phyloP scores from a whole-genome alignment of 495 filamentous ascomycete genomes.

The Podospora appendiculata region DNA sequence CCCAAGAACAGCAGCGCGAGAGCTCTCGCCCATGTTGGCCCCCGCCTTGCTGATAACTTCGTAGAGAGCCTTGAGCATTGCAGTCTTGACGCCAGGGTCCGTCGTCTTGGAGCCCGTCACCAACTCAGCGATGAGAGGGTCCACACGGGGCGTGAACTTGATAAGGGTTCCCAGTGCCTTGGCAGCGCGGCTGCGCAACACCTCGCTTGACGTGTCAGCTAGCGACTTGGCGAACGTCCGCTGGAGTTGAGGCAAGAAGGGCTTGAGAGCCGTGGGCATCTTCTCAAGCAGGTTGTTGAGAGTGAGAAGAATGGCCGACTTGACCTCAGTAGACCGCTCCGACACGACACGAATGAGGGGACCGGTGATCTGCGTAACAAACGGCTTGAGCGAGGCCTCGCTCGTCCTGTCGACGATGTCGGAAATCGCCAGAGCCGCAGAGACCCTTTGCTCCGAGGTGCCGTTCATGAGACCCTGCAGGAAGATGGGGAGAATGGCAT shows the following conservation, averaged over 20 bases:
- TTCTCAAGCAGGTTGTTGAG: slow-evolving; percentile 94
- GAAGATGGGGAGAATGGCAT: slow-evolving; percentile 93
- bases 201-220: slow-evolving; percentile 86
- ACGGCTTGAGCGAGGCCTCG: slow-evolving; percentile 75
- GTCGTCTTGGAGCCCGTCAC: slow-evolving; percentile 88
- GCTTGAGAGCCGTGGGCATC: slow-evolving; percentile 91
- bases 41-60: slow-evolving; percentile 95
- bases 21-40: slow-evolving; percentile 85
- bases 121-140: slow-evolving; percentile 77
- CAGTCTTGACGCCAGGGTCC: slow-evolving; percentile 82
- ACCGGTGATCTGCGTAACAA: slow-evolving; percentile 95
- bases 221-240: slow-evolving; percentile 93
- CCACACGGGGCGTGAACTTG: slow-evolving; percentile 89
- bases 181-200: slow-evolving; percentile 81
- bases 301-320: slow-evolving; percentile 87
- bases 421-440: slow-evolving; percentile 86
- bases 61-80: slow-evolving; percentile 95
- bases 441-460: slow-evolving; percentile 79
- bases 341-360: slow-evolving; percentile 96
- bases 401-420: slow-evolving; percentile 90
- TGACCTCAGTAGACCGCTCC: slow-evolving; percentile 89
- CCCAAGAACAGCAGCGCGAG: slow-evolving; percentile 68
- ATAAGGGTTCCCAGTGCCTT: slow-evolving; percentile 94
- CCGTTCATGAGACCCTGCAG: slow-evolving; percentile 96
- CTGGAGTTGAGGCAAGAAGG: slow-evolving; percentile 94